These are phyloP conservation scores for Botrytis squamosa DNA, from an alignment of 2,329 filamentous ascomycete genomes.

Conservation along the genomic window DNA sequence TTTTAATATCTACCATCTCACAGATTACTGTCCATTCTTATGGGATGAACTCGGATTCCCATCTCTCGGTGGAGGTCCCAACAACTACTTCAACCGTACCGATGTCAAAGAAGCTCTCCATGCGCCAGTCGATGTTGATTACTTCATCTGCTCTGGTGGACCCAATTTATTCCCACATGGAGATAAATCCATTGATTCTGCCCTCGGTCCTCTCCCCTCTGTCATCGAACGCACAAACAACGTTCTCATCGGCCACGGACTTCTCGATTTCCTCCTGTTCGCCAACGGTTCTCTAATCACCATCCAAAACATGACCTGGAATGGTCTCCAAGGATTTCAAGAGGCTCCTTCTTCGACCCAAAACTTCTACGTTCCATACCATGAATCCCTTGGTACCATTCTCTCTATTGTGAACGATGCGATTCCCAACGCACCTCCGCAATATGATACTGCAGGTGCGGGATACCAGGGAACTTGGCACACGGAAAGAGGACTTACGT, in stretches of 20 bases:
- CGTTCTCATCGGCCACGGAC: conserved; percentile 60
- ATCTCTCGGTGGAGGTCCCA: conserved; percentile 54
- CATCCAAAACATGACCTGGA: conserved; percentile 73
- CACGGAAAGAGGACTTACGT: conserved; percentile 63
- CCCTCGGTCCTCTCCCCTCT: conserved; percentile 52
- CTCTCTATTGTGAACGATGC: conserved; percentile 26
- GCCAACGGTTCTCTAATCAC: conserved; percentile 62
- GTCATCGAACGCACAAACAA: conserved; percentile 62
- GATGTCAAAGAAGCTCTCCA: conserved; percentile 61
- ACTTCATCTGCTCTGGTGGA: conserved; percentile 51
- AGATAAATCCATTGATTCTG: conserved; percentile 50
- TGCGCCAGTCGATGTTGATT: conserved; percentile 49
- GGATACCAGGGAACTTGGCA: conserved; percentile 50
- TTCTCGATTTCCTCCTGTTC: conserved; percentile 61
- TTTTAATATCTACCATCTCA: conserved; percentile 63
- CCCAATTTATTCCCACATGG: conserved; percentile 47
- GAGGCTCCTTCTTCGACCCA: conserved; percentile 25
- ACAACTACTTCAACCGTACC: conserved; percentile 60
- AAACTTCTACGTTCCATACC: conserved; percentile 37
- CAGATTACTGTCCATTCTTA: conserved; percentile 44
- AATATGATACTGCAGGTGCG: conserved; percentile 34
- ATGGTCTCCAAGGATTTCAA: conserved; percentile 63
- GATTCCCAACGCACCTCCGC: conserved; percentile 22
- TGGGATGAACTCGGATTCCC: conserved; percentile 37
- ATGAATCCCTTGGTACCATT: conserved; percentile 55